Evolutionary conservation across 768 basidiomycete species (phyloP).

Genomic region (Boletus vermiculosoides): DNA sequence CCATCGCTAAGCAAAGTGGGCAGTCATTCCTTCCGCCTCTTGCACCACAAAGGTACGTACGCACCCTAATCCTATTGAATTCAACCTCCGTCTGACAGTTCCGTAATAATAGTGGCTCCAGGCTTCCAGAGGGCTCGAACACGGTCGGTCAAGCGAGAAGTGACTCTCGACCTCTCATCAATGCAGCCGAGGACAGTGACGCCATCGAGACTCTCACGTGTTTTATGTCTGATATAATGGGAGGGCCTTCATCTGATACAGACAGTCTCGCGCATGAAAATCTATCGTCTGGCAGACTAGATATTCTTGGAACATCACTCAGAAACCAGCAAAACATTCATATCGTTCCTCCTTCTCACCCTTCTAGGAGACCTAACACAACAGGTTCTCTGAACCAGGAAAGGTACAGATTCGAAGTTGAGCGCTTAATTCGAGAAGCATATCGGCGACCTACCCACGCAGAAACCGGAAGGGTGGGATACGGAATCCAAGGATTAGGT

Average conservation of each 20-base stretch:
- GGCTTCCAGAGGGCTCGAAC: not conserved
- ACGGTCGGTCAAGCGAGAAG: not conserved
- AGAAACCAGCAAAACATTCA: constrained; percentile 1
- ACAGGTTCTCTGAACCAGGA: constrained; percentile 3
- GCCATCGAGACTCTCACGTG: constrained; percentile 5
- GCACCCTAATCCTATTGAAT: not conserved
- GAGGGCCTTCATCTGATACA: not conserved
- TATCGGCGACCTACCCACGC: constrained; percentile 7
- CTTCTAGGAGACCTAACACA: not conserved
- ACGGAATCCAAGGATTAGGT: constrained; percentile 15
- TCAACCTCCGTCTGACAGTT: constrained; percentile 2
- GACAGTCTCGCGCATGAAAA: constrained; percentile 4
- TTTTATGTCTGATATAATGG: constrained; percentile 11
- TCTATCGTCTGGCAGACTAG: not conserved
- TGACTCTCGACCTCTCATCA: not conserved
- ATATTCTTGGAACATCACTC: not conserved
- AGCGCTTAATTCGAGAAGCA: constrained; percentile 3
- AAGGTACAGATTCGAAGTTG: not conserved
- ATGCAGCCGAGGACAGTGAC: not conserved
- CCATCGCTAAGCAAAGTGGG: not conserved
- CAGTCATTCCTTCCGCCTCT: not conserved
- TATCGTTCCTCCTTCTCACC: constrained; percentile 3
- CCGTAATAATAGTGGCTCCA: not conserved
- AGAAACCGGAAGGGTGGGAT: constrained; percentile 1
- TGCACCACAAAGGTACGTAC: constrained; percentile 20